Evolutionary conservation across 2,329 filamentous ascomycete genomes (phyloP).

Genomic region (Colletotrichum sansevieriae): DNA sequence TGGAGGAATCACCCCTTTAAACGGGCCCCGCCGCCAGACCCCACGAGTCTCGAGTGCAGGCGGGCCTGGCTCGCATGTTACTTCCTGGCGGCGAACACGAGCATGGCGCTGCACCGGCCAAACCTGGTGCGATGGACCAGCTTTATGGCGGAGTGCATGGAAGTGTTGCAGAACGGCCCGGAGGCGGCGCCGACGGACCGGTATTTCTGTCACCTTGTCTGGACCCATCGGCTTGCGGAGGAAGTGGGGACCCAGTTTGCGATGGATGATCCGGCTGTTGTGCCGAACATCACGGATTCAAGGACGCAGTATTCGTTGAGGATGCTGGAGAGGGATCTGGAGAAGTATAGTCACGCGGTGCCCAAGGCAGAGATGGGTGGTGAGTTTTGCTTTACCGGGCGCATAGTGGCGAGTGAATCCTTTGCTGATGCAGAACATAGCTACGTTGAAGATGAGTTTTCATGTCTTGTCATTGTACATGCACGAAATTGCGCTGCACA

Average conservation of each 20-base stretch:
- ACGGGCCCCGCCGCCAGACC: slow-evolving; percentile 61
- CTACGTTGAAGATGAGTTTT: slow-evolving; percentile 73
- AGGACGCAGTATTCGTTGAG: slow-evolving; percentile 75
- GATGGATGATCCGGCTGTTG: slow-evolving; percentile 72
- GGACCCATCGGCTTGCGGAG: slow-evolving; percentile 74
- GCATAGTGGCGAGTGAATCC: no score
- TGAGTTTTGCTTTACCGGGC: slow-evolving; percentile 56
- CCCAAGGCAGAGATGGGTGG: slow-evolving; percentile 66
- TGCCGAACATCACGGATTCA: slow-evolving; percentile 69
- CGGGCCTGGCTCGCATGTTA: slow-evolving; percentile 72
- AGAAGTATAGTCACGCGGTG: slow-evolving; percentile 69
- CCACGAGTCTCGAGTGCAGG: slow-evolving; percentile 66
- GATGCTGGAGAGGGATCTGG: slow-evolving; percentile 74
- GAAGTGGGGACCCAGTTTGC: slow-evolving; percentile 76
- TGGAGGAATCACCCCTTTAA: slow-evolving; percentile 59
- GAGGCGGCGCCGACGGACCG: slow-evolving; percentile 69
- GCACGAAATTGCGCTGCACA: slow-evolving; percentile 80
- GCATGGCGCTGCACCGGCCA: slow-evolving; percentile 72
- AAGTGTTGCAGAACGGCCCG: slow-evolving; percentile 65
- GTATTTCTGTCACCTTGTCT: slow-evolving; percentile 70
- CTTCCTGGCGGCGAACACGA: slow-evolving; percentile 69
- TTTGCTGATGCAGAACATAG: slow-evolving; percentile 53
- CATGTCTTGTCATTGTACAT: slow-evolving; percentile 78
- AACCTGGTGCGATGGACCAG: slow-evolving; percentile 71
- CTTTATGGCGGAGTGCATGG: slow-evolving; percentile 72